Evolutionary conservation across 805 yeast genomes (phyloP), one percentile per base, ranked within the genome.

Genomic region (Wickerhamiella parazyma): DNA sequence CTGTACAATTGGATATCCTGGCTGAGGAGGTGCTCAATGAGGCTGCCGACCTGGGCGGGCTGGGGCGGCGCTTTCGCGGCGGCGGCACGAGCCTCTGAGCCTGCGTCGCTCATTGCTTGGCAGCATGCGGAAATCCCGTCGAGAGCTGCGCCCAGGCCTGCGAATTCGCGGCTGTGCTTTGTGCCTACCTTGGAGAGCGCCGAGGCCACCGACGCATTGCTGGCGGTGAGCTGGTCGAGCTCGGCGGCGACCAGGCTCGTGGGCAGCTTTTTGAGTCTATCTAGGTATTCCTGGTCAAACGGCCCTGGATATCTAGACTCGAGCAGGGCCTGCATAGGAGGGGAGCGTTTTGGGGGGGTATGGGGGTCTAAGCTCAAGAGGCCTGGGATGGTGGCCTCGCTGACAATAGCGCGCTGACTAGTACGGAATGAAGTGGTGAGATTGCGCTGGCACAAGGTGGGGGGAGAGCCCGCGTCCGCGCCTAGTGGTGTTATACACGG

Each of bases 1-100:
- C 25, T 26, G 41, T 52, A 53, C 9, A 53, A 51, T 9, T 44
- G 38, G 70, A 69, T 34, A 77, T 62, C 22, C 78, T 69, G 3
- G 54, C 50, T 2, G 68, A 67, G 11, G 62, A 51, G 31, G 2
- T 19, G 48, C 7, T 46, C 46, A 14, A 48, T 29, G 4, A 48
- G 48, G 8, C 45, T n/a, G 33, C 49, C 48, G 20, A 48, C 52
- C 12, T 42, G 35, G 9, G 51, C 47, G 11, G 53, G 46, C 17
- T 56, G 45, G 19, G 42, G 38, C 21, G 51, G 53, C 36, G 44
- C 48, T 34, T 45, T 48, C 28, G 34, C 50, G 31, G 48, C 49
- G 46, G 35, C 44, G 38, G 45, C 52, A 8, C 36, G 49, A 12
- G 24, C 24, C 24, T 21, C 24, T 8, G 8, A 21, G 24, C 24